Base-by-base conservation (phyloP, 257 asterid species). In the Eucommia ulmoides region DNA sequence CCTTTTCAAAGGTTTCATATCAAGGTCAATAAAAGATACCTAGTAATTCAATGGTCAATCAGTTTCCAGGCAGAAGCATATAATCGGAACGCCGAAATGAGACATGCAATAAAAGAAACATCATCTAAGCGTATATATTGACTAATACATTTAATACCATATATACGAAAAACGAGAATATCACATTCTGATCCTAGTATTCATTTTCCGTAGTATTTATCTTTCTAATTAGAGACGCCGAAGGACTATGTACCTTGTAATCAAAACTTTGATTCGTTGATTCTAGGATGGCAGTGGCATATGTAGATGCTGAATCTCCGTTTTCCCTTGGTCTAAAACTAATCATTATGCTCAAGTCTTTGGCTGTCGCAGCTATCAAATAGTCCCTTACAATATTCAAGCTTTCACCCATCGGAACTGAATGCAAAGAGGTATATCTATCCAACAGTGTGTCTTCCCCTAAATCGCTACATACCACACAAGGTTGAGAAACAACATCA, bases 311-410 rank as follows among this genome's bases (percentile, higher is more conserved):
- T 50, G 12, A 59, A 54, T 71, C 74, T 59, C 50, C 48, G 21
- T 71, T 61, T 65, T 69, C 65, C 59, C 72, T 63, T 29, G 87
- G 55, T 66, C 76, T 76, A 54, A 83, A 91, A 70, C 76, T 81
- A 53, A 91, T 68, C 86, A 91, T 91, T 89, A 91, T 66, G 58
- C 99, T 86, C 56, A 91, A 68, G 73, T 91, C 99, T 77, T 91
- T 86, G 50, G 94, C 95, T 42, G 99, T 86, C 50, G 99, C 87
- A 60, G 99, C 78, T 65, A 86, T 79, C 76, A 86, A 74, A 70
- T 72, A 91, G 61, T 79, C 76, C 74, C 86, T 81, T 65, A 83
- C 88, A 50, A 81, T 25, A 64, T 70, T 75, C 71, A 79, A 60
- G 58, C 83, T 81, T 60, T 86, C 77, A 8, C 81, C 82, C 48